phyloP scores from a whole-genome alignment of 1,284 basidiomycete genomes.

The Phellopilus nigrolimitatus region DNA sequence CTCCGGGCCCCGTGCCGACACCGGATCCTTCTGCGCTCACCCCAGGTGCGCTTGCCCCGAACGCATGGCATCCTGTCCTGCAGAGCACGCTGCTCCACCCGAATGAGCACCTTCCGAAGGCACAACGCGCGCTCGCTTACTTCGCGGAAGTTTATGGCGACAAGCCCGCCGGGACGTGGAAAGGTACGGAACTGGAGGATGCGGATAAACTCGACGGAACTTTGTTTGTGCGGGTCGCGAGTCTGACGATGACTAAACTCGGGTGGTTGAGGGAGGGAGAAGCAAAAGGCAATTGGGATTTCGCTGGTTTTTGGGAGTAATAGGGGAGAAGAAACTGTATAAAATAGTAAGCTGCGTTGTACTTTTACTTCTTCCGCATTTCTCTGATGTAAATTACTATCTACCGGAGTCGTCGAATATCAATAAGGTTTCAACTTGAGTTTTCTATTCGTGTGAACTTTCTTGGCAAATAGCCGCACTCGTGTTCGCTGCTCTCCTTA shows the following conservation, averaged over 20 bases:
- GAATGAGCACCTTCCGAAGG: conserved; percentile 61
- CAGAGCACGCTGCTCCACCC: conserved; percentile 46
- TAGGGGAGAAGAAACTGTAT: too few relatives aligned
- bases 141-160: conserved; percentile 47
- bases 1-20: conserved; percentile 31
- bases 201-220: conserved; percentile 54
- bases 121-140: conserved; percentile 52
- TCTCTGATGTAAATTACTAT: not conserved
- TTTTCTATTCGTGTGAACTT: too few relatives aligned
- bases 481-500: too few relatives aligned
- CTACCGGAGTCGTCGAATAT: too few relatives aligned
- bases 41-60: conserved; percentile 33
- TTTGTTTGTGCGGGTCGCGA: conserved; percentile 51
- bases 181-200: conserved; percentile 35
- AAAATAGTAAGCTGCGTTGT: too few relatives aligned
- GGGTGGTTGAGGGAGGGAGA: conserved; percentile 50
- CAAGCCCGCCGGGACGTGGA: conserved; percentile 32
- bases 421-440: too few relatives aligned
- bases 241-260: conserved; percentile 43
- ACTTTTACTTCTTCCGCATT: not conserved
- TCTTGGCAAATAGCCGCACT: too few relatives aligned
- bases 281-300: conserved; percentile 18
- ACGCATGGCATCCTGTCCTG: conserved; percentile 54
- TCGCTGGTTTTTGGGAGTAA: conserved; percentile 16
- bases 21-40: conserved; percentile 32